phyloP scores from a whole-genome alignment of 2,329 filamentous ascomycete species.

The Calonectria pteridis region DNA sequence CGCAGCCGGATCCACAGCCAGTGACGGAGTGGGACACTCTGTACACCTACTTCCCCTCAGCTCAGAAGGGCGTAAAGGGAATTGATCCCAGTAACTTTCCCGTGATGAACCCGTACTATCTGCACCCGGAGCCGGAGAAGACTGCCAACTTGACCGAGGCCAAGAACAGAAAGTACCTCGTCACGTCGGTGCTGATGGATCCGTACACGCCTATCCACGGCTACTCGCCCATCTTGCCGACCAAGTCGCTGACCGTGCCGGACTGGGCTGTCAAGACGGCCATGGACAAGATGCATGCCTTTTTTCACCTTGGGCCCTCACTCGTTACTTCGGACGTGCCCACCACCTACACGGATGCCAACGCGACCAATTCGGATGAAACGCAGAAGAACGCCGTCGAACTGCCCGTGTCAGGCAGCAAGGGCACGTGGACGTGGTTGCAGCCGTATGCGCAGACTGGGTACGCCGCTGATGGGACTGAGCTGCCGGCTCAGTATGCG shows the following conservation, averaged over 20 bases:
- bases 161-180: neutral
- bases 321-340: neutral
- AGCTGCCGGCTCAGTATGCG: neutral
- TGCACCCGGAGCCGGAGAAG: neutral
- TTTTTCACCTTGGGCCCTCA: conserved; percentile 3
- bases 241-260: neutral
- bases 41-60: neutral
- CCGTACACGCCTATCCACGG: conserved; percentile 5
- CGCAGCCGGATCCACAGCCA: neutral
- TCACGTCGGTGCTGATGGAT: neutral
- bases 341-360: neutral
- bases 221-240: neutral
- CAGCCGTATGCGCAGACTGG: neutral
- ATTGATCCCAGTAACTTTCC: neutral
- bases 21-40: neutral
- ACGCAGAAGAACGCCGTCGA: neutral
- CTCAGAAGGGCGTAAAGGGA: neutral
- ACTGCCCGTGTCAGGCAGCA: neutral
- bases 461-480: neutral
- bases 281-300: conserved; percentile 4
- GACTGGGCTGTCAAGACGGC: neutral
- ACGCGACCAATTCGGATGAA: neutral
- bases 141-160: neutral
- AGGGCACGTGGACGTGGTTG: neutral
- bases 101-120: neutral